Evolutionary conservation across 2,329 filamentous ascomycete species (phyloP).

Genomic region (Cladosporium sp.): DNA sequence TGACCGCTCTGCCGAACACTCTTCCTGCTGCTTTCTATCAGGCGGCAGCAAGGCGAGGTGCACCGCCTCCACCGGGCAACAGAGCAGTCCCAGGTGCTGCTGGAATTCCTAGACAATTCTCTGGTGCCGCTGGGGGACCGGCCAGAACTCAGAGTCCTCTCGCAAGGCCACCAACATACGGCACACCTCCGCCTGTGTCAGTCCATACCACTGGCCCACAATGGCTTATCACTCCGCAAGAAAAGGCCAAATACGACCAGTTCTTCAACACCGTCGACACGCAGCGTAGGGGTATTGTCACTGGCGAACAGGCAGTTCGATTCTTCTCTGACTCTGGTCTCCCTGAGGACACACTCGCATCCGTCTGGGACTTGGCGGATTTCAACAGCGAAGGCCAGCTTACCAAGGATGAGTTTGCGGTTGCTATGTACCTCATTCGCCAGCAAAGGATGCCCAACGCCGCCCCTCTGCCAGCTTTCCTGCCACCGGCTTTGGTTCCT

Average conservation of each 20-base stretch:
- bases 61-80: slow-evolving; percentile 49
- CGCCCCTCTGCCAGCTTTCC: slow-evolving; percentile 67
- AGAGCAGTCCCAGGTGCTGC: slow-evolving; percentile 36
- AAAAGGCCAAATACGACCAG: slow-evolving; percentile 84
- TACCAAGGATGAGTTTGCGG: slow-evolving; percentile 87
- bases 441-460: slow-evolving; percentile 77
- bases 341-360: slow-evolving; percentile 82
- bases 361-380: slow-evolving; percentile 96
- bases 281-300: slow-evolving; percentile 76
- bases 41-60: slow-evolving; percentile 72
- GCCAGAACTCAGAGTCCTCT: slow-evolving; percentile 63
- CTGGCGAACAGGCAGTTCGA: slow-evolving; percentile 87
- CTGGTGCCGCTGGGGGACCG: slow-evolving; percentile 53
- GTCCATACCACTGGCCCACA: slow-evolving; percentile 61
- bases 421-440: slow-evolving; percentile 95
- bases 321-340: slow-evolving; percentile 94
- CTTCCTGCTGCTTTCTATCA: slow-evolving; percentile 87
- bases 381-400: slow-evolving; percentile 87
- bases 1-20: slow-evolving; percentile 75
- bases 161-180: slow-evolving; percentile 50
- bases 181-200: slow-evolving; percentile 50
- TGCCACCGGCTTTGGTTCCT: slow-evolving; percentile 80
- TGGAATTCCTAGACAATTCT: slow-evolving; percentile 80
- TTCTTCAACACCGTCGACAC: slow-evolving; percentile 86
- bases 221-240: slow-evolving; percentile 79